phyloP scores from a whole-genome alignment of 495 filamentous ascomycete species.

The Xanthoparmelia taractica region DNA sequence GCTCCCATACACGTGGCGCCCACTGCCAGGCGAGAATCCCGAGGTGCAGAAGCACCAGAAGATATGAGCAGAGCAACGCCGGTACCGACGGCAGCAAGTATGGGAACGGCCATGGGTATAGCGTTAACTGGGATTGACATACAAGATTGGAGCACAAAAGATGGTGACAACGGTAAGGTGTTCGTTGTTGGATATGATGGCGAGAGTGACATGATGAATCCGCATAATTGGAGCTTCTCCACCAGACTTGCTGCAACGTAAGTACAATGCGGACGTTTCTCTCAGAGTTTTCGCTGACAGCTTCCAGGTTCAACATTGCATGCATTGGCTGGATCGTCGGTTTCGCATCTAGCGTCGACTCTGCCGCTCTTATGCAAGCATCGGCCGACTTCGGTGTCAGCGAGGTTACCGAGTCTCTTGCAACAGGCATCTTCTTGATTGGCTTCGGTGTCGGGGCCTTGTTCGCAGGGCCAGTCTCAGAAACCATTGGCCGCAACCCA shows the following conservation, averaged over 20 bases:
- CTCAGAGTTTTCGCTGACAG: not conserved
- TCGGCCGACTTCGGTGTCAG: constrained; percentile 42
- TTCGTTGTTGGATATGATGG: constrained; percentile 54
- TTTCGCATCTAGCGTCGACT: constrained; percentile 47
- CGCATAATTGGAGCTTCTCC: constrained; percentile 45
- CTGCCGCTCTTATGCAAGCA: constrained; percentile 38
- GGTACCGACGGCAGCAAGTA: constrained; percentile 24
- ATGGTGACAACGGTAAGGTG: constrained; percentile 34
- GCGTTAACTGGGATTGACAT: constrained; percentile 37
- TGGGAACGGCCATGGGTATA: constrained; percentile 30
- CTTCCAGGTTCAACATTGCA: constrained; percentile 38
- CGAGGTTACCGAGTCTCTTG: constrained; percentile 46
- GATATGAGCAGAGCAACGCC: constrained; percentile 16
- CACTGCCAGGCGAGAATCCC: constrained; percentile 11
- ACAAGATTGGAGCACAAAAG: constrained; percentile 27
- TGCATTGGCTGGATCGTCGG: constrained; percentile 44
- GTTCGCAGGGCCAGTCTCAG: constrained; percentile 47
- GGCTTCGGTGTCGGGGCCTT: constrained; percentile 53
- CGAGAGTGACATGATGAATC: constrained; percentile 47
- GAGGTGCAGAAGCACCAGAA: constrained; percentile 12
- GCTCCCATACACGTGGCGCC: not conserved
- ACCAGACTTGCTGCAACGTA: constrained; percentile 36
- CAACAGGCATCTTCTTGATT: constrained; percentile 52
- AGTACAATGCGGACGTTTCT: not conserved
- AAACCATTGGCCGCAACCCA: constrained; percentile 53